phyloP scores from a whole-genome alignment of 768 basidiomycete genomes.

The Termitomyces sp. region DNA sequence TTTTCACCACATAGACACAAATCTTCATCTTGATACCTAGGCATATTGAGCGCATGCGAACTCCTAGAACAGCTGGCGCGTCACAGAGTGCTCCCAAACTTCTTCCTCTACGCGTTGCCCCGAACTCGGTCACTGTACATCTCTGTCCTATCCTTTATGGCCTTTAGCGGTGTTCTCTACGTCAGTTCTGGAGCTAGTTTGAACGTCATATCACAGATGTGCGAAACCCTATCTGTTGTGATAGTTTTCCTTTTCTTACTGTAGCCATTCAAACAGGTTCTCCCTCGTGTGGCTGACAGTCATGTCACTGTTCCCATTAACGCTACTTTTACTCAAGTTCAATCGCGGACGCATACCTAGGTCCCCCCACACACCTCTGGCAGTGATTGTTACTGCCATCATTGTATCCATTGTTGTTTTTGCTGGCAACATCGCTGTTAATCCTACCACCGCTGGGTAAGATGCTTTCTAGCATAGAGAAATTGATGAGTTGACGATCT shows the following conservation, averaged over 20 bases:
- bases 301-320: slow-evolving; percentile 62
- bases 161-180: slow-evolving; percentile 52
- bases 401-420: slow-evolving; percentile 40
- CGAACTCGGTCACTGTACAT: slow-evolving; percentile 50
- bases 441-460: slow-evolving; percentile 54
- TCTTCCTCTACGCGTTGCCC: slow-evolving; percentile 47
- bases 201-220: slow-evolving; percentile 57
- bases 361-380: slow-evolving; percentile 33
- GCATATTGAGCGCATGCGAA: slow-evolving; percentile 56
- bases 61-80: slow-evolving; percentile 53
- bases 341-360: slow-evolving; percentile 59
- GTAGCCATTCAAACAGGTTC: slow-evolving; percentile 40
- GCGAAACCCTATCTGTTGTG: not conserved
- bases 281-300: slow-evolving; percentile 64
- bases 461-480: slow-evolving; percentile 14
- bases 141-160: slow-evolving; percentile 46
- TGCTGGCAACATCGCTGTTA: slow-evolving; percentile 57
- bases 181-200: slow-evolving; percentile 53
- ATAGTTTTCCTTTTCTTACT: not conserved
- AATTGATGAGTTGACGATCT: not conserved
- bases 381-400: slow-evolving; percentile 38
- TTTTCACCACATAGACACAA: not conserved
- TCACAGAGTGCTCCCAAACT: slow-evolving; percentile 57
- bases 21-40: slow-evolving; percentile 21
- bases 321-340: slow-evolving; percentile 58